These are phyloP conservation scores for Saccharomycopsis sp. DNA, from an alignment of 805 yeast genomes.

Conservation along the genomic window DNA sequence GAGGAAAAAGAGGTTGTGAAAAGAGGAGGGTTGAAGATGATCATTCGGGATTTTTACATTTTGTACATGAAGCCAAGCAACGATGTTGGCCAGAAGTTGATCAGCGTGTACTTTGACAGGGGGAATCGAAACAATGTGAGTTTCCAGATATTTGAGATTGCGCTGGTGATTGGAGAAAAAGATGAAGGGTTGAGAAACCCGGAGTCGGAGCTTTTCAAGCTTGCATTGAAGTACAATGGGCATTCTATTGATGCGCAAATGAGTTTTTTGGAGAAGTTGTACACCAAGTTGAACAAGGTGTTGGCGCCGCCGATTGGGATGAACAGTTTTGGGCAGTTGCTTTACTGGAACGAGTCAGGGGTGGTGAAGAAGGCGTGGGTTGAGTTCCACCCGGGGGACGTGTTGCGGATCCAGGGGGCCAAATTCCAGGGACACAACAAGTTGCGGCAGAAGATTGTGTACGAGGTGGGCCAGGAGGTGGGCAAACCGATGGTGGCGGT, in stretches of 20 bases:
- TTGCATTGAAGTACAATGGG: conserved; percentile 33
- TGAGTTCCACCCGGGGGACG: conserved; percentile 64
- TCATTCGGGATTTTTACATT: conserved; percentile 12
- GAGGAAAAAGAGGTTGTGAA: conserved; percentile 2
- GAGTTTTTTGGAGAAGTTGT: conserved; percentile 30
- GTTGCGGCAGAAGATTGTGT: conserved; percentile 44
- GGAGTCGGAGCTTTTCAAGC: conserved; percentile 37
- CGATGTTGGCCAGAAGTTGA: conserved; percentile 22
- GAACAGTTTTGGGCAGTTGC: conserved; percentile 64
- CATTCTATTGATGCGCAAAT: conserved; percentile 14
- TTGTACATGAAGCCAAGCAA: neutral
- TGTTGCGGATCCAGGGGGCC: conserved; percentile 67
- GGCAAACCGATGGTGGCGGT: conserved; percentile 50
- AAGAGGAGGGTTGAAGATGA: conserved; percentile 1
- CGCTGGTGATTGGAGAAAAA: conserved; percentile 11
- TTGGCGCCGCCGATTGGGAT: conserved; percentile 48
- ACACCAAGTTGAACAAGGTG: conserved; percentile 33
- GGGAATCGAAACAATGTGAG: conserved; percentile 40
- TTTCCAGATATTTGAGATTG: conserved; percentile 15
- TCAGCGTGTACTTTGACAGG: conserved; percentile 49
- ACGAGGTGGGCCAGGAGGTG: conserved; percentile 45
- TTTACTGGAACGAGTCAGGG: conserved; percentile 46
- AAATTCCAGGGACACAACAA: conserved; percentile 59
- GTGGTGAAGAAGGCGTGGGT: neutral
- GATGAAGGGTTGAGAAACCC: conserved; percentile 47